Conservation (phyloP, 257 asterid species). For the Dorcoceras hygrometricum region DNA sequence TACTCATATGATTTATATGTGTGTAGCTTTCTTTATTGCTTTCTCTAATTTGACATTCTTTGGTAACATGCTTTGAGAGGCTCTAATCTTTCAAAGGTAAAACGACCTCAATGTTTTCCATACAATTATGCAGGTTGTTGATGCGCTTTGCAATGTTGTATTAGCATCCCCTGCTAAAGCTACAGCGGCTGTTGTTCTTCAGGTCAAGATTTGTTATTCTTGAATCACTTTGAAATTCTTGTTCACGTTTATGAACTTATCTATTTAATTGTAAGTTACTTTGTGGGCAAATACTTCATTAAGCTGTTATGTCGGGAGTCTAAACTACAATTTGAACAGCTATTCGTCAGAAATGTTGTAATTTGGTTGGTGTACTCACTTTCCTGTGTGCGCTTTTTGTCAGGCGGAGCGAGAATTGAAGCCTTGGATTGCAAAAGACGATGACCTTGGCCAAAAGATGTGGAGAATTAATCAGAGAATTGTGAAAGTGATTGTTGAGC, state of each 20-base stretch:
- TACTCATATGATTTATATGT: not conserved
- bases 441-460: conserved; percentile 86
- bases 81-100: not conserved
- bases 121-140: conserved; percentile 67
- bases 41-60: conserved; percentile 8
- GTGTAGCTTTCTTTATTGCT: not conserved
- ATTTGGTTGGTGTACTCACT: conserved; percentile 38
- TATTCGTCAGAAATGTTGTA: conserved; percentile 17
- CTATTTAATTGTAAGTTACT: not conserved
- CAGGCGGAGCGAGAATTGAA: conserved; percentile 98
- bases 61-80: conserved; percentile 16
- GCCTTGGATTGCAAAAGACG: conserved; percentile 97
- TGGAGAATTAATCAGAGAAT: conserved; percentile 93
- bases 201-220: conserved; percentile 69
- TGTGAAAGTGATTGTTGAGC: conserved; percentile 83
- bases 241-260: not conserved
- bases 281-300: not conserved
- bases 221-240: conserved; percentile 17
- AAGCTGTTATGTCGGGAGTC: conserved; percentile 5
- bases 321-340: not conserved
- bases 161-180: conserved; percentile 95
- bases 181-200: conserved; percentile 96
- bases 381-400: conserved; percentile 37
- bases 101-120: conserved; percentile 3
- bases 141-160: conserved; percentile 93